Evolutionary conservation across 2,329 filamentous ascomycete genomes (phyloP), one percentile per base, ranked within the genome.

Genomic region (Bipolaris victoriae): DNA sequence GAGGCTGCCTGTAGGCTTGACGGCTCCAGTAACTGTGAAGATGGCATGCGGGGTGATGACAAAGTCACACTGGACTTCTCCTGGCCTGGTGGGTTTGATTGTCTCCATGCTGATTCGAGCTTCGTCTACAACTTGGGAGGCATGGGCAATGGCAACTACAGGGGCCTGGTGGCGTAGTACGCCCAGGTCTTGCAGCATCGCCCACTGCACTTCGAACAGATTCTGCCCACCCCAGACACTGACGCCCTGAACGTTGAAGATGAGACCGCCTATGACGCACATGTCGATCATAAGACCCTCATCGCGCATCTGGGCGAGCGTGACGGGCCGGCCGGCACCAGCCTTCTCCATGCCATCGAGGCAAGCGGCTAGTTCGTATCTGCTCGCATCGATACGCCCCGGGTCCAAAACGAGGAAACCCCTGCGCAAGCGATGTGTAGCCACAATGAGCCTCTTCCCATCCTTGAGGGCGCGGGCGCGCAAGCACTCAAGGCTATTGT

Each of bases 151-250:
- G 5, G 73, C 75, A 1, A 76, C 65, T 2, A 75, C 74, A 0
- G 66, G 64, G 5, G 72, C 71, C 2, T 59, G 44, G 5, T 46
- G 13, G 4, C 50, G 52, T 6, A 80, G 65, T 10, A 73, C 60
- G 4, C 72, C 69, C 11, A 77, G 60, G 16, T 73, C 69, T 24
- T 67, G 71, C 24, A 81, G 63, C 63, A 81, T 73, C 1, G 67
- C 76, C 77, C 77, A 81, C 54, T 79, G 78, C 6, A 81, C 68
- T 45, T 81, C 78, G 43, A 81, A 80, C 43, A 77, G 72, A 10
- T 76, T 73, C 44, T 76, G 71, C 0, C 77, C 78, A 56, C 79
- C 78, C 36, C 77, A 77, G 24, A 81, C 71, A 6, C 77, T 63
- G 4, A 79, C 64, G 0, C 79, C 79, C n/a, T 65, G 48, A 26